A percentile compares a stretch with the other conserved stretches of the same genome.
Evolutionary conservation across 176 grass and related monocot genomes (phyloP).

Genomic region (Cenchrus purpureus): DNA sequence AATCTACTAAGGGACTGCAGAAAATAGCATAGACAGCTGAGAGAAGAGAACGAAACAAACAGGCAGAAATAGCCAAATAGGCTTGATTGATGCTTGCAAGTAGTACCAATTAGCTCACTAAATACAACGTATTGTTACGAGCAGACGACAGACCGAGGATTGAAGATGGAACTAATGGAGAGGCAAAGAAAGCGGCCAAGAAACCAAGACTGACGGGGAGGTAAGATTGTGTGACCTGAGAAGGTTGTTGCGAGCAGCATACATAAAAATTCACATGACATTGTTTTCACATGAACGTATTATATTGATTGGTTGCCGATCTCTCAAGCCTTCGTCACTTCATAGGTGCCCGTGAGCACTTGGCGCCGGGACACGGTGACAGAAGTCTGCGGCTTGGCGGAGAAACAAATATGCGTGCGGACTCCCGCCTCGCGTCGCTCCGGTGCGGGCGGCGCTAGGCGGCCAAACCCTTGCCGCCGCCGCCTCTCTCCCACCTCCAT

Average conservation of each 20-base stretch:
- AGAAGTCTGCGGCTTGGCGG: neutral
- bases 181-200: conserved; percentile 18
- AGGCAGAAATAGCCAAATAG: neutral
- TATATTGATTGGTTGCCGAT: conserved; percentile 11
- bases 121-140: neutral
- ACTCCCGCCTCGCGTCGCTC: too few relatives aligned
- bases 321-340: conserved; percentile 36
- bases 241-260: conserved; percentile 10
- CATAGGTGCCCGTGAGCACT: conserved; percentile 44
- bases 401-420: neutral
- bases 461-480: too few relatives aligned
- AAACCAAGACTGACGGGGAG: conserved; percentile 37
- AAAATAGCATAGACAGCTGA: neutral
- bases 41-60: neutral
- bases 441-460: too few relatives aligned
- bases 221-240: conserved; percentile 42
- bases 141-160: neutral
- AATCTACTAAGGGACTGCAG: neutral
- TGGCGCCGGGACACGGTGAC: neutral
- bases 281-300: conserved; percentile 32
- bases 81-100: conserved; percentile 10
- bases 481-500: too few relatives aligned
- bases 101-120: conserved; percentile 14
- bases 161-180: neutral
- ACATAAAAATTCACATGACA: conserved; percentile 9